Percentiles rank a stretch among this genome's conserved stretches.
Evolutionary conservation across 768 basidiomycete species (phyloP).

Genomic region (Mycena belliarum): DNA sequence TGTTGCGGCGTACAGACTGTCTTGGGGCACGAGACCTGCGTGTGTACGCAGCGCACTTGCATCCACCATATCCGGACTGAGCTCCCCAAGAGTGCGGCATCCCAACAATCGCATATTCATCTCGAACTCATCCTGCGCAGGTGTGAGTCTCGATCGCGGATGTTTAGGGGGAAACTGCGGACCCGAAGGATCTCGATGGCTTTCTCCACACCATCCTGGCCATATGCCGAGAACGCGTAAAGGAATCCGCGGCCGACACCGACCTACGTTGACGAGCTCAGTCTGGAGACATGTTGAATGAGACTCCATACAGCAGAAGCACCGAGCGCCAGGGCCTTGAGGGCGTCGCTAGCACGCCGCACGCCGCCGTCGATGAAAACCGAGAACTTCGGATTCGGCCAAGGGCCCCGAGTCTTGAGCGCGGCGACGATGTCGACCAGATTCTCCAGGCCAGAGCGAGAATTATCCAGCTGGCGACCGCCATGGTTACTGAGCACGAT

Average conservation of each 20-base stretch:
- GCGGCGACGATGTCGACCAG: constrained; percentile 66
- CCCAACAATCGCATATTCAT: constrained; percentile 96
- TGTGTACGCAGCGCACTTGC: constrained; percentile 49
- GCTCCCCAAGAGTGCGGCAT: constrained; percentile 72
- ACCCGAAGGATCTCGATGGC: constrained; percentile 80
- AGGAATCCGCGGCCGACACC: constrained; percentile 85
- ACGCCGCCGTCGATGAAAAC: constrained; percentile 79
- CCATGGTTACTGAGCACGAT: constrained; percentile 64
- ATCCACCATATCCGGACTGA: constrained; percentile 90
- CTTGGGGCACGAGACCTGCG: constrained; percentile 28
- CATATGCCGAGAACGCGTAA: constrained; percentile 88
- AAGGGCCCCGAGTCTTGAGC: constrained; percentile 53
- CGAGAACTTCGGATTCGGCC: constrained; percentile 68
- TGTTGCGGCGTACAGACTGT: constrained; percentile 31
- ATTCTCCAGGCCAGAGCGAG: constrained; percentile 71
- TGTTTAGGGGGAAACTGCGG: neutral
- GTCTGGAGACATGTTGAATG: constrained; percentile 34
- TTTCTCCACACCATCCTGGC: constrained; percentile 80
- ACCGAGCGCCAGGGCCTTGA: constrained; percentile 80
- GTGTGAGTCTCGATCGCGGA: neutral
- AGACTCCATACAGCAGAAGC: constrained; percentile 49
- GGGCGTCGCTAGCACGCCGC: constrained; percentile 76
- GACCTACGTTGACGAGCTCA: constrained; percentile 44
- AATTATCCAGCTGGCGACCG: constrained; percentile 56
- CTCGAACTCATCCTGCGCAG: constrained; percentile 88